These are phyloP conservation scores for Closterium sp. DNA, from an alignment of 139 green algal genomes.

Conservation along the genomic window DNA sequence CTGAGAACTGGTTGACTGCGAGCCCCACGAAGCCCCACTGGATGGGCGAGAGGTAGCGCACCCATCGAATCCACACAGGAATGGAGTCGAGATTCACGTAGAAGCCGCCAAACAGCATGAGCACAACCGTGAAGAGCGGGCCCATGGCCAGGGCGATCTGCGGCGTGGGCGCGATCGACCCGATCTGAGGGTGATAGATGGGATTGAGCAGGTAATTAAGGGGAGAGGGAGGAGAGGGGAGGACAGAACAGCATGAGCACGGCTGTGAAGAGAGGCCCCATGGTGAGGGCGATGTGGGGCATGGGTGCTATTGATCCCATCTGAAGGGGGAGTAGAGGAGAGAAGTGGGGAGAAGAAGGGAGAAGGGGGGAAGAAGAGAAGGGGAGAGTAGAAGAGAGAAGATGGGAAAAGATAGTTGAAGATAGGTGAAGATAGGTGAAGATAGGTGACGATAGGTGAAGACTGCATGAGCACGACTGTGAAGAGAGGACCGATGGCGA, in stretches of 20 bases:
- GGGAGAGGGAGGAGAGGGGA: no score
- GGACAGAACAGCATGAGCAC: neutral
- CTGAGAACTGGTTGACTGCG: neutral
- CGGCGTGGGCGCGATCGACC: slow-evolving; percentile 46
- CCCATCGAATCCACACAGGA: slow-evolving; percentile 52
- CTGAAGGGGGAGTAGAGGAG: neutral
- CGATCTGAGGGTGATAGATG: slow-evolving; percentile 10
- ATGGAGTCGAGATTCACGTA: slow-evolving; percentile 61
- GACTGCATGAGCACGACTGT: no score
- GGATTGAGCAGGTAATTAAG: no score
- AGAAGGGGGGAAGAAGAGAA: no score
- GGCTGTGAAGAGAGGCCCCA: neutral
- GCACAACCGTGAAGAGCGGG: slow-evolving; percentile 56
- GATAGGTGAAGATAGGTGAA: no score
- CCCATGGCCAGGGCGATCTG: slow-evolving; percentile 58
- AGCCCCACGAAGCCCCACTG: slow-evolving; percentile 45
- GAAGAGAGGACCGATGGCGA: no score
- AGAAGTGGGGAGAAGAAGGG: no score
- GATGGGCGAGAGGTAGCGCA: slow-evolving; percentile 50
- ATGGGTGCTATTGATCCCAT: neutral
- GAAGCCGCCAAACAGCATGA: slow-evolving; percentile 64
- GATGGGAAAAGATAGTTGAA: no score
- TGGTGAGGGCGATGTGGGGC: neutral
- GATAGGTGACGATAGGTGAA: no score
- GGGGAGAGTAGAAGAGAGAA: no score